Percentiles rank a stretch among this genome's conserved stretches.
phyloP scores from a whole-genome alignment of 2,329 filamentous ascomycete species.

The Lachnellula suecica region DNA sequence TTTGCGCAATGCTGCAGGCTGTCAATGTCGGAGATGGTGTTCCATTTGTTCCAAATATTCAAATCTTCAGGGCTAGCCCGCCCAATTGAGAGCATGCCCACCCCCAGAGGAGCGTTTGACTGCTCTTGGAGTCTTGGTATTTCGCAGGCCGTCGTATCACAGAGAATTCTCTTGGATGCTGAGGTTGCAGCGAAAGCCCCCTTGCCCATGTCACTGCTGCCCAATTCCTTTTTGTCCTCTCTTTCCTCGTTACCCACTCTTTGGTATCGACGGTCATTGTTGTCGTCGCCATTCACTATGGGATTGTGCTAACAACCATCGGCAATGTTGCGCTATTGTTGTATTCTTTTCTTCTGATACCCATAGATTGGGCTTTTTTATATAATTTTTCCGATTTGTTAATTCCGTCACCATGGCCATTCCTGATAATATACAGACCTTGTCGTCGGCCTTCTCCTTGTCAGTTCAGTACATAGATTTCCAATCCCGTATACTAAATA shows the following conservation, averaged over 20 bases:
- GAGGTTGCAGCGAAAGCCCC: background rate
- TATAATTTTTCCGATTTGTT: slow-evolving; percentile 24
- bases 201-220: slow-evolving; percentile 4
- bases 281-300: slow-evolving; percentile 22
- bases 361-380: slow-evolving; percentile 33
- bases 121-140: background rate
- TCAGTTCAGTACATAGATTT: slow-evolving; percentile 16
- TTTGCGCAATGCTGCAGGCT: slow-evolving; percentile 16
- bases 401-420: slow-evolving; percentile 28
- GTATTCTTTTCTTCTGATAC: slow-evolving; percentile 25
- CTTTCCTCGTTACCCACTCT: slow-evolving; percentile 13
- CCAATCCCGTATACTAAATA: slow-evolving; percentile 15
- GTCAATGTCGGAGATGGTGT: slow-evolving; percentile 26
- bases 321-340: slow-evolving; percentile 25
- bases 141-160: background rate
- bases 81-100: slow-evolving; percentile 14
- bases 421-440: slow-evolving; percentile 30
- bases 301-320: slow-evolving; percentile 19
- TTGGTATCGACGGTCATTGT: slow-evolving; percentile 20
- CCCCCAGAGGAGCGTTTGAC: slow-evolving; percentile 9
- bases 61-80: background rate
- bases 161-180: background rate
- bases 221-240: slow-evolving; percentile 3
- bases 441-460: slow-evolving; percentile 35
- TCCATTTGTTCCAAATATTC: slow-evolving; percentile 18